These are phyloP conservation scores for Syncephalastrum monosporum DNA, from an alignment of 371 early-diverging fungal species.

Conservation along the genomic window DNA sequence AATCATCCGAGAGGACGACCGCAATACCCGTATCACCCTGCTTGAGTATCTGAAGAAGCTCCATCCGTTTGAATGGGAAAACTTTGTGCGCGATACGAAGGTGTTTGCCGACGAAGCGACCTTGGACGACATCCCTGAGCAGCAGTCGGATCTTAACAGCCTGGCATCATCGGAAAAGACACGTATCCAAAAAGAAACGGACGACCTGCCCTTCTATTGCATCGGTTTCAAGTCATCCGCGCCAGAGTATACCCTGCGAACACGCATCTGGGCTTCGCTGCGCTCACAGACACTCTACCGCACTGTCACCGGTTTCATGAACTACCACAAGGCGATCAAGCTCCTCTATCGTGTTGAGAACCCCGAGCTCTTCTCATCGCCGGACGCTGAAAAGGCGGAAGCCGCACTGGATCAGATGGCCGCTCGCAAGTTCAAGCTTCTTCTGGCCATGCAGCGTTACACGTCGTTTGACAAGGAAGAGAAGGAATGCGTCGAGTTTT, in stretches of 20 bases:
- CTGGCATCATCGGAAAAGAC: slow-evolving; percentile 4
- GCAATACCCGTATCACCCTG: slow-evolving; percentile 75
- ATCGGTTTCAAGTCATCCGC: slow-evolving; percentile 83
- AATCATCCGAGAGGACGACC: slow-evolving; percentile 82
- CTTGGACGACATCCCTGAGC: background rate
- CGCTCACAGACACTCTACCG: slow-evolving; percentile 87
- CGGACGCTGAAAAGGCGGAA: slow-evolving; percentile 59
- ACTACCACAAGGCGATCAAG: slow-evolving; percentile 81
- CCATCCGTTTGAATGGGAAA: slow-evolving; percentile 85
- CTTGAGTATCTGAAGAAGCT: slow-evolving; percentile 84
- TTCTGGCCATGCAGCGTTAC: slow-evolving; percentile 88
- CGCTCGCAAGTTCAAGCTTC: slow-evolving; percentile 76
- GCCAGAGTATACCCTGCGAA: slow-evolving; percentile 81
- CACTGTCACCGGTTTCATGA: slow-evolving; percentile 89
- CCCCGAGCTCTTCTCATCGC: slow-evolving; percentile 62
- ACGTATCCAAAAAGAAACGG: slow-evolving; percentile 40
- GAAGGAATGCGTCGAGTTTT: slow-evolving; percentile 73
- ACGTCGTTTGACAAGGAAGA: slow-evolving; percentile 75
- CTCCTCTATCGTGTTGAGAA: slow-evolving; percentile 80
- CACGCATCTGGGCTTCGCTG: slow-evolving; percentile 88
- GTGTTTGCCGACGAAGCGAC: slow-evolving; percentile 65
- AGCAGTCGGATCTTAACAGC: slow-evolving; percentile 2
- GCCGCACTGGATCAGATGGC: slow-evolving; percentile 67
- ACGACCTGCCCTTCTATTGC: slow-evolving; percentile 80
- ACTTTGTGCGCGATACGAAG: slow-evolving; percentile 88